These are phyloP conservation scores for Chaetoceros tenuissimus DNA, from an alignment of 108 stramenopile species.

Conservation along the genomic window DNA sequence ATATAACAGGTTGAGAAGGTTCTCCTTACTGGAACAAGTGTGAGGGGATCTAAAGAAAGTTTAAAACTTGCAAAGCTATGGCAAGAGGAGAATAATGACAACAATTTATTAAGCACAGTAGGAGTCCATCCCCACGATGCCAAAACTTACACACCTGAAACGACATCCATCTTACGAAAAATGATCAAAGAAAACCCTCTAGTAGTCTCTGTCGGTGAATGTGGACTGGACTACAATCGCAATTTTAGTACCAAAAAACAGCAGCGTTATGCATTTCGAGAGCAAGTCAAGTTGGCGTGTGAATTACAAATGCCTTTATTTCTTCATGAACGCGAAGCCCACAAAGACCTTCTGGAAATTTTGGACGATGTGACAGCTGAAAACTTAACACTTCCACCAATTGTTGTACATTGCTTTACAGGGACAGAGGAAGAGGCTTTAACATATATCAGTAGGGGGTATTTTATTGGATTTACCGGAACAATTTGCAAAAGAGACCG, in stretches of 20 bases:
- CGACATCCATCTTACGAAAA: slow-evolving; percentile 8
- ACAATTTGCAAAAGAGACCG: slow-evolving; percentile 46
- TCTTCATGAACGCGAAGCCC: slow-evolving; percentile 45
- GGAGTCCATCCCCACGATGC: slow-evolving; percentile 51
- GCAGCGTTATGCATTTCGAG: slow-evolving; percentile 35
- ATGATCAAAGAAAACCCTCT: slow-evolving; percentile 19
- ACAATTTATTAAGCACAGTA: slow-evolving; percentile 24
- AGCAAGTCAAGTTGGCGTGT: slow-evolving; percentile 31
- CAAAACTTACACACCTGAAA: slow-evolving; percentile 17
- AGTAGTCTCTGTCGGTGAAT: slow-evolving; percentile 37
- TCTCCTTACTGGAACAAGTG: slow-evolving; percentile 27
- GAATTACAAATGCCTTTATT: slow-evolving; percentile 34
- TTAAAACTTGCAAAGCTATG: slow-evolving; percentile 27
- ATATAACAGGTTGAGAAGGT: slow-evolving; percentile 34
- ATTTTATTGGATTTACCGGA: slow-evolving; percentile 44
- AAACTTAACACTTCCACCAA: slow-evolving; percentile 16
- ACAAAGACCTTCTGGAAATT: slow-evolving; percentile 22
- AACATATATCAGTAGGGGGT: slow-evolving; percentile 30
- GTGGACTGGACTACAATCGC: slow-evolving; percentile 47
- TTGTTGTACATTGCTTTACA: slow-evolving; percentile 50
- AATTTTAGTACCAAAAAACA: slow-evolving; percentile 29
- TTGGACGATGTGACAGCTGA: slow-evolving; percentile 23
- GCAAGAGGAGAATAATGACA: slow-evolving; percentile 16
- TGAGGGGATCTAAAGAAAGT: slow-evolving; percentile 19
- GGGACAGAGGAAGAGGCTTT: slow-evolving; percentile 30